Conservation (phyloP, 805 yeast species). For the Spathaspora sp. region DNA sequence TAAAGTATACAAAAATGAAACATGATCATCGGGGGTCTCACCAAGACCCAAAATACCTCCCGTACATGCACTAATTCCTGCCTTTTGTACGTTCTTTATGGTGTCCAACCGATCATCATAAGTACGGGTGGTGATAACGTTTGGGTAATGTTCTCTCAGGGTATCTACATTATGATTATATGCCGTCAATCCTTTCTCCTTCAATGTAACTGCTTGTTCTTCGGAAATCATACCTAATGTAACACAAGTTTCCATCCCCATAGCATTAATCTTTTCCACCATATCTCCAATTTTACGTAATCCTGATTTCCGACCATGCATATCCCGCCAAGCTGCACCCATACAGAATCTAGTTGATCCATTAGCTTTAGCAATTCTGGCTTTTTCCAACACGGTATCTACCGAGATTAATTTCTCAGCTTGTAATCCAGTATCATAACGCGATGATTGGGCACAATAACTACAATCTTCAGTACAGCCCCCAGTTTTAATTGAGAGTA, state of each 20-base stretch:
- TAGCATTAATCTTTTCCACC: conserved; percentile 59
- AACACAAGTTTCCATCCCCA: conserved; percentile 76
- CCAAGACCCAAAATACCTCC: conserved; percentile 82
- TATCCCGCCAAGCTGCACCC: conserved; percentile 89
- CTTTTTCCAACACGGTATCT: conserved; percentile 62
- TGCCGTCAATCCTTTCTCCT: conserved; percentile 74
- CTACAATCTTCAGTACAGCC: conserved; percentile 82
- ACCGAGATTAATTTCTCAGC: conserved; percentile 61
- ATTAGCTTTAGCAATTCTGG: conserved; percentile 59
- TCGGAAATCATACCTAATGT: conserved; percentile 74
- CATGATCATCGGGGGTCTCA: conserved; percentile 67
- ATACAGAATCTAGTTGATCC: conserved; percentile 79
- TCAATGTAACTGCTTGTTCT: conserved; percentile 57
- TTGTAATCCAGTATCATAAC: conserved; percentile 67
- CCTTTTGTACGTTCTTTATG: conserved; percentile 56
- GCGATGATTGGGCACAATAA: conserved; percentile 73
- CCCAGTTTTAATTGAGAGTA: conserved; percentile 72
- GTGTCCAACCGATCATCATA: conserved; percentile 72
- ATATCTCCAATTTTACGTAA: conserved; percentile 58
- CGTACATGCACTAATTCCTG: conserved; percentile 68
- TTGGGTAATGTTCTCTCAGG: conserved; percentile 71
- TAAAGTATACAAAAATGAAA: conserved; percentile 63
- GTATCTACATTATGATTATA: conserved; percentile 82
- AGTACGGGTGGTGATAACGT: conserved; percentile 64
- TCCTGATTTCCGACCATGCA: conserved; percentile 72